These are phyloP conservation scores for Aureobasidium sp. DNA, from an alignment of 2,329 filamentous ascomycete genomes.

Conservation along the genomic window DNA sequence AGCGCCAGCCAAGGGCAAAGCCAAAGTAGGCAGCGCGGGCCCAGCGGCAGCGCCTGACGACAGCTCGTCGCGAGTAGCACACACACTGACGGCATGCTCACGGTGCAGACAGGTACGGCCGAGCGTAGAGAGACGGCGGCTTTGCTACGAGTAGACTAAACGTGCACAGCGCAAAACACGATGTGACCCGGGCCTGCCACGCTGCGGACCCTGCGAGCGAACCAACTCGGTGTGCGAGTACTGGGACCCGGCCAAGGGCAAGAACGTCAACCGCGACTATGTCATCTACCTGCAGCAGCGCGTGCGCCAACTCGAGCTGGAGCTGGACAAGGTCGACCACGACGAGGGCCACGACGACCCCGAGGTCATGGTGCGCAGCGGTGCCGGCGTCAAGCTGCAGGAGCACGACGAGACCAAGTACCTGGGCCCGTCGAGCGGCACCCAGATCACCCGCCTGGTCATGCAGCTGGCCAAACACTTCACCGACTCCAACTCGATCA, in stretches of 20 bases:
- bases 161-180: conserved; percentile 75
- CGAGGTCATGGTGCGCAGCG: conserved; percentile 79
- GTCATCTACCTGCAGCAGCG: conserved; percentile 86
- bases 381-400: conserved; percentile 68
- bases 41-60: conserved; percentile 19
- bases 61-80: conserved; percentile 55
- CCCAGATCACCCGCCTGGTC: conserved; percentile 85
- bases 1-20: neutral
- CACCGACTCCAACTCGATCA: conserved; percentile 82
- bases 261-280: conserved; percentile 81
- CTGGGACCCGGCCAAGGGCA: conserved; percentile 79
- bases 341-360: conserved; percentile 63
- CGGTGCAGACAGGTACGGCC: conserved; percentile 61
- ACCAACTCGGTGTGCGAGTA: conserved; percentile 91
- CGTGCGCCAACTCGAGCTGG: conserved; percentile 70
- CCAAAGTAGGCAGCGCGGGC: neutral
- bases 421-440: conserved; percentile 87
- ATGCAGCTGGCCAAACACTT: conserved; percentile 96
- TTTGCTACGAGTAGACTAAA: neutral
- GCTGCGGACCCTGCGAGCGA: conserved; percentile 85
- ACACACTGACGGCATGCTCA: conserved; percentile 72
- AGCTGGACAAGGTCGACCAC: conserved; percentile 69
- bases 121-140: neutral
- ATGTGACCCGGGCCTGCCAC: conserved; percentile 87
- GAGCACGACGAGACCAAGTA: conserved; percentile 85